Evolutionary conservation across 2,329 filamentous ascomycete species (phyloP), one percentile per base, ranked within the genome.

Genomic region (Tolypocladium amazonense): DNA sequence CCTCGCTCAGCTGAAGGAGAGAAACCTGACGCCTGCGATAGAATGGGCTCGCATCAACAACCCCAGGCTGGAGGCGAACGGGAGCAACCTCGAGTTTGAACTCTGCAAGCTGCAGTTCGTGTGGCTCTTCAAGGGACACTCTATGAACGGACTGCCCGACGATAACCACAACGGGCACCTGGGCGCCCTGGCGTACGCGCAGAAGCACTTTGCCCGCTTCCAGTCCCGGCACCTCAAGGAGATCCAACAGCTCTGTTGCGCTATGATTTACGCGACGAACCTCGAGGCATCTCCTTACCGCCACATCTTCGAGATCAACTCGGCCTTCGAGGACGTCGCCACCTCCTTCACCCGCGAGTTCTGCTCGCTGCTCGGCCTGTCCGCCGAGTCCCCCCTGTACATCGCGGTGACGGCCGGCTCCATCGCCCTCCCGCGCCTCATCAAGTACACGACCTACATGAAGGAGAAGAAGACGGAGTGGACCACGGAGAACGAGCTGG

Each of bases 71-170:
- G 91, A 96, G 68, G 81, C 83, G 4, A 84, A 91, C 56, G 93
- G 92, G 3, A 96, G 91, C 68, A 96, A 96, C 66, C 83, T 99
- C 2, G 93, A 97, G 71, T 99, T 97, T 64, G 93, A 99, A 69
- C 85, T 99, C 2, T 90, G 88, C 75, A 89, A 91, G 64, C 79
- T 97, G 23, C 91, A 96, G 66, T 99, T 90, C 67, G 83, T 97
- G 39, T 93, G 90, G 83, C 81, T 97, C 1, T 96, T 95, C 73
- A 85, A 88, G 63, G 87, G 88, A 0, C 74, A 78, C 0, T 61
- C 69, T 1, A 71, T 80, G 14, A 83, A 84, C 63, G 81, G 83
- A 12, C 75, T 85, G 0, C 79, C 84, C 11, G 79, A 83, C 55
- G 77, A 81, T 56, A 74, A 73, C 3, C 67, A 71, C 33, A 83